phyloP scores from a whole-genome alignment of 768 basidiomycete species.

The Gelatoporia subvermispora region DNA sequence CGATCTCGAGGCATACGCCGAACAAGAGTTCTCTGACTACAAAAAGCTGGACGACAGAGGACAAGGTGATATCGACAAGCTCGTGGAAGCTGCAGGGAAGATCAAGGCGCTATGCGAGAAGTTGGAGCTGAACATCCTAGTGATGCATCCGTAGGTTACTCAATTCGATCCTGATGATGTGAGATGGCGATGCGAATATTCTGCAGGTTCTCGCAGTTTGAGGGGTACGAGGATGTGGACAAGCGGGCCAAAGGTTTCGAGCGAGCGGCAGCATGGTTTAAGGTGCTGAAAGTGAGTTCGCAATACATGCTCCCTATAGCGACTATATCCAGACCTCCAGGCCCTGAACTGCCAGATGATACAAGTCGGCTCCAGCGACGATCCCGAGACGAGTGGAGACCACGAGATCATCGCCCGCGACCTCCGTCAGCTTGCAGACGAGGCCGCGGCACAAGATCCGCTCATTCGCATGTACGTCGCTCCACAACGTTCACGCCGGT shows the following conservation, averaged over 20 bases:
- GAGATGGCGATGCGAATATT: not conserved
- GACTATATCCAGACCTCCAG: conserved; percentile 4
- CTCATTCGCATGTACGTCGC: conserved; percentile 25
- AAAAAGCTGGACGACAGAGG: conserved; percentile 17
- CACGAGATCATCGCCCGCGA: conserved; percentile 25
- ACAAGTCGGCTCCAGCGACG: conserved; percentile 26
- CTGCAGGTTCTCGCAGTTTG: conserved; percentile 21
- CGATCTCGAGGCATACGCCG: conserved; percentile 22
- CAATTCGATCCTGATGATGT: not conserved
- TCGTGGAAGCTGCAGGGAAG: conserved; percentile 13
- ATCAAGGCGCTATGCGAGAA: conserved; percentile 17
- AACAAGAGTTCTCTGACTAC: conserved; percentile 15
- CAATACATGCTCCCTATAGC: not conserved
- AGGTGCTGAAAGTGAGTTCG: conserved; percentile 16
- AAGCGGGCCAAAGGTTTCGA: conserved; percentile 13
- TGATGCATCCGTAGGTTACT: conserved; percentile 25
- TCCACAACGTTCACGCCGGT: not conserved
- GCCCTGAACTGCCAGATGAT: conserved; percentile 23
- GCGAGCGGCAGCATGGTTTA: conserved; percentile 23
- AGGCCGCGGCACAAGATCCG: conserved; percentile 21
- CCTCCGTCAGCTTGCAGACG: conserved; percentile 22
- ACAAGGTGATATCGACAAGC: conserved; percentile 19
- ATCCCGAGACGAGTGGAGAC: conserved; percentile 17
- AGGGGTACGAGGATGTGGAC: conserved; percentile 19
- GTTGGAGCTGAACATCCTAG: conserved; percentile 19